Percentiles rank a stretch among this genome's conserved stretches.
These are phyloP conservation scores for Boletus huronensis DNA, from an alignment of 768 basidiomycete species.

Conservation along the genomic window DNA sequence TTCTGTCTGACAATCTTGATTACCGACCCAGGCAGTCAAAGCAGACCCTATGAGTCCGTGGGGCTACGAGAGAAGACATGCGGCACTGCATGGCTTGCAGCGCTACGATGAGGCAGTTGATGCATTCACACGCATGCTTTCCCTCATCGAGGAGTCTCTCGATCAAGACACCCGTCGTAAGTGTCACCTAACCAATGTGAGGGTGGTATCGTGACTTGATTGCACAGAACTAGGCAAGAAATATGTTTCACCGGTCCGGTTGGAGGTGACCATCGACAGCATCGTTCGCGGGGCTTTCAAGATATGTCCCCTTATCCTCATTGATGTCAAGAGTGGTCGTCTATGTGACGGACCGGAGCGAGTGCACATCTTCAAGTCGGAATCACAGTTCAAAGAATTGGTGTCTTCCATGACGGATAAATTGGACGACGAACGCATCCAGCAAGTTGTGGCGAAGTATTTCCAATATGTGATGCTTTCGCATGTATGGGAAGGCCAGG, in stretches of 20 bases:
- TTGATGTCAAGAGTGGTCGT: neutral
- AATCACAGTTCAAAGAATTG: neutral
- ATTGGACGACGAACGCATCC: neutral
- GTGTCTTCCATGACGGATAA: neutral
- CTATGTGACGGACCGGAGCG: neutral
- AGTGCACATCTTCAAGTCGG: neutral
- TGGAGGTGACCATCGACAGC: neutral
- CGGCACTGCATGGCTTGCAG: neutral
- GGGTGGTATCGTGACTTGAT: neutral
- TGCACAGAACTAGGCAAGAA: neutral
- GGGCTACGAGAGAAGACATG: conserved; percentile 6
- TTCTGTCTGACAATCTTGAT: neutral
- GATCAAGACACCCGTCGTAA: neutral
- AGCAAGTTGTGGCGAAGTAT: neutral
- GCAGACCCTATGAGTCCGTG: neutral
- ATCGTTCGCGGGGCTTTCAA: neutral
- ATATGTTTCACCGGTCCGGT: neutral
- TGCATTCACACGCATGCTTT: neutral
- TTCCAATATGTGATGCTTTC: conserved; percentile 4
- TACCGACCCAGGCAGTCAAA: neutral
- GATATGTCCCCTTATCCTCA: neutral
- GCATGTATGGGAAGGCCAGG: neutral
- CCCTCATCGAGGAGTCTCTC: neutral
- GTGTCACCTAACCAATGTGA: neutral
- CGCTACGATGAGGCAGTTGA: neutral